Evolutionary conservation across 2,329 filamentous ascomycete genomes (phyloP), one percentile per base, ranked within the genome.

Genomic region (Aspergillus hiratsukae): DNA sequence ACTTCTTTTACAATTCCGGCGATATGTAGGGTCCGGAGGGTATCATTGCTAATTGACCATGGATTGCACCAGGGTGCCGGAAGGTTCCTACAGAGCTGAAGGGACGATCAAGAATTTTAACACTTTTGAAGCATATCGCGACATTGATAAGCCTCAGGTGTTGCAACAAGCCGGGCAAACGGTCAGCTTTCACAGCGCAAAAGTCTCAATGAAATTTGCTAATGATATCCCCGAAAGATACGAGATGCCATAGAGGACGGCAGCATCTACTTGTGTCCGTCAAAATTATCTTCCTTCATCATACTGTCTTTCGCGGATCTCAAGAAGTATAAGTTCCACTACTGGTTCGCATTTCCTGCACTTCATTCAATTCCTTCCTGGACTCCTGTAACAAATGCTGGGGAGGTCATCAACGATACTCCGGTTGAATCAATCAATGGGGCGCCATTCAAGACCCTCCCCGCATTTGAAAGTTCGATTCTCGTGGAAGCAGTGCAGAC

Each of bases 191-290:
- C 19, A 35, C 29, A 7, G 11, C 9, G 35, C 7, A 10, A 31
- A 45, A 35, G 29, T 29, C 23, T 23, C 23, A 49, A 17, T 11
- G 28, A 40, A 28, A 37, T 19, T 25, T 41, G 45, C 54, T 66
- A 58, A 61, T 60, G 35, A 57, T 53, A 11, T 11, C 21, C n/a
- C n/a, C n/a, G 8, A 48, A 45, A 95, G 88, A 91, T 99, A 59
- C 97, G 93, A 93, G 91, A 97, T 73, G 93, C 94, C 27, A 97
- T 99, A 69, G 88, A 91, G 63, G 94, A 99, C 75, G 93, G 92
- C 56, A 95, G 90, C 43, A 96, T 99, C 64, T 97, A 96, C 76
- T 94, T 91, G 9, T 90, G 93, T 51, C 94, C 94, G 2, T 97
- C 93, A 4, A 82, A 97, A 2, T 85, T 99, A 19, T 87, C 91